Percentiles rank a stretch among this genome's conserved stretches.
These are phyloP conservation scores for Dactylellina leptospora DNA, from an alignment of 2,329 filamentous ascomycete genomes.

Conservation along the genomic window DNA sequence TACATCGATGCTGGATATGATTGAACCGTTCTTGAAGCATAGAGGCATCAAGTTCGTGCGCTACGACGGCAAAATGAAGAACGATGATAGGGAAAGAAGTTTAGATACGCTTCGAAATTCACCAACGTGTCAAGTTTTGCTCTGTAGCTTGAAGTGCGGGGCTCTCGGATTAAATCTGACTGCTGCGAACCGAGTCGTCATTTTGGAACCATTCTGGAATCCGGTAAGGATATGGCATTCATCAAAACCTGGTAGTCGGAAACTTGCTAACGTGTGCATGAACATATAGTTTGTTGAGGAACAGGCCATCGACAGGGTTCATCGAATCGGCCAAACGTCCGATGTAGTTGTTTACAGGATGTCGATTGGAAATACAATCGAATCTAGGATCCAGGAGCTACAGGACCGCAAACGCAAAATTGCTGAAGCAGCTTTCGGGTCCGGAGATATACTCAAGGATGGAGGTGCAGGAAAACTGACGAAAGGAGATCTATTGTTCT, in stretches of 20 bases:
- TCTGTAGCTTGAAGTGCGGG: slow-evolving; percentile 94
- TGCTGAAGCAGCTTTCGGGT: slow-evolving; percentile 90
- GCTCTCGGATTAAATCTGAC: slow-evolving; percentile 93
- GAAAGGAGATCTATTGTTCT: slow-evolving; percentile 89
- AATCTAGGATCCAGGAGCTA: slow-evolving; percentile 91
- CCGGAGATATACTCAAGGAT: slow-evolving; percentile 67
- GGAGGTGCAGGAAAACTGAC: slow-evolving; percentile 81
- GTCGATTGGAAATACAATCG: slow-evolving; percentile 84
- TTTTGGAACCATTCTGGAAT: slow-evolving; percentile 99
- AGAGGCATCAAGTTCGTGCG: slow-evolving; percentile 81
- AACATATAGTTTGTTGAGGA: slow-evolving; percentile 86
- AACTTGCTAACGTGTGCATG: slow-evolving; percentile 52
- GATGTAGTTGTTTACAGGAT: slow-evolving; percentile 96
- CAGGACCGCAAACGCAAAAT: slow-evolving; percentile 93
- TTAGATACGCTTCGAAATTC: slow-evolving; percentile 75
- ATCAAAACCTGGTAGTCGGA: slow-evolving; percentile 42
- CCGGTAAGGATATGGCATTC: slow-evolving; percentile 67
- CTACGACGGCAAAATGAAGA: slow-evolving; percentile 95
- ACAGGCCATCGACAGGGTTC: slow-evolving; percentile 97
- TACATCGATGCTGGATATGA: slow-evolving; percentile 95
- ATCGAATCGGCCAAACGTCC: slow-evolving; percentile 94
- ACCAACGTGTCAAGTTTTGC: slow-evolving; percentile 72
- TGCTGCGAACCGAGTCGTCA: slow-evolving; percentile 89
- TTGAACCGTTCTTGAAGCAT: slow-evolving; percentile 85
- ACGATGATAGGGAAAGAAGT: slow-evolving; percentile 88